phyloP scores from a whole-genome alignment of 768 basidiomycete genomes.

The Nevesoporus exiguus region DNA sequence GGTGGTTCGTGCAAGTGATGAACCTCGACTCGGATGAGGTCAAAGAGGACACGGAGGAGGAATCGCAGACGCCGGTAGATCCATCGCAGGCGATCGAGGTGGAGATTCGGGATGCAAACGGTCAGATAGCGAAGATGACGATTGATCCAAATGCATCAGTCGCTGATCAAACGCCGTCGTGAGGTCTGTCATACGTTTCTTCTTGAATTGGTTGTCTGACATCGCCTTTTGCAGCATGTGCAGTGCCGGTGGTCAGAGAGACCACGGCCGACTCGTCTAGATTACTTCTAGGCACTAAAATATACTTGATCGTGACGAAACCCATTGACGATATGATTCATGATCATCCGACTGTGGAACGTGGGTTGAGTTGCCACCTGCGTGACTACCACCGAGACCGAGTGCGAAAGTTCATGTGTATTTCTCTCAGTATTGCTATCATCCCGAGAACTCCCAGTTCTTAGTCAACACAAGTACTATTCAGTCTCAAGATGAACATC shows the following conservation, averaged over 20 bases:
- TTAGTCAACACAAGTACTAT: too few relatives aligned
- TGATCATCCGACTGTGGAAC: neutral
- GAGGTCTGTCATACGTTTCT: neutral
- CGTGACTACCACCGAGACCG: neutral
- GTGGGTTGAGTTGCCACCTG: neutral
- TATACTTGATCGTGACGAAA: neutral
- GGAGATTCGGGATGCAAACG: conserved; percentile 71
- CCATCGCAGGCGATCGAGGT: conserved; percentile 52
- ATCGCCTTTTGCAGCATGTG: neutral
- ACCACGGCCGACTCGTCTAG: neutral
- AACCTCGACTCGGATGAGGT: conserved; percentile 51
- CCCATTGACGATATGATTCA: too few relatives aligned
- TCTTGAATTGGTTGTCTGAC: neutral
- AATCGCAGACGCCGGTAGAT: conserved; percentile 24
- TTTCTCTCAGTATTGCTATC: neutral
- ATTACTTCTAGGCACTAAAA: neutral
- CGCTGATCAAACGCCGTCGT: neutral
- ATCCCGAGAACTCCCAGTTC: too few relatives aligned
- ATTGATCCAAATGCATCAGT: conserved; percentile 25
- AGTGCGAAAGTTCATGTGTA: neutral
- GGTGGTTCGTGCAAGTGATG: conserved; percentile 82
- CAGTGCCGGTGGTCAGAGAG: too few relatives aligned
- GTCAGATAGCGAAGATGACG: conserved; percentile 62
- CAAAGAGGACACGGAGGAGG: conserved; percentile 26
- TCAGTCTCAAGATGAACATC: neutral